A percentile compares a stretch with the other conserved stretches of the same genome.
phyloP scores from a whole-genome alignment of 1,139 yeast species.

The Hyphopichia pseudoburtonii region DNA sequence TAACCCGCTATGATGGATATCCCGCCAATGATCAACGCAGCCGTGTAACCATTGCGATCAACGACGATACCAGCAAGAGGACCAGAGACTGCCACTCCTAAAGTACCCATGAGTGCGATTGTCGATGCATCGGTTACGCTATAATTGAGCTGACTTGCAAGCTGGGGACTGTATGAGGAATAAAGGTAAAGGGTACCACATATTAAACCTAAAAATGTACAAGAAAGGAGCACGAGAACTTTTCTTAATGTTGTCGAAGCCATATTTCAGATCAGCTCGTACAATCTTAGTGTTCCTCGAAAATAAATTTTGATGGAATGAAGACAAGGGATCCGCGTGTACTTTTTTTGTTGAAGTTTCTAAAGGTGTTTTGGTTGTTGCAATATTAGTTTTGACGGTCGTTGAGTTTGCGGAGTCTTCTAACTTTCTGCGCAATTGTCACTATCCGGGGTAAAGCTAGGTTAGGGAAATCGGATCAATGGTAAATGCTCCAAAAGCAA shows the following conservation, averaged over 20 bases:
- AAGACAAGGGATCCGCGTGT: no score
- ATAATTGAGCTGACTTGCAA: constrained; percentile 51
- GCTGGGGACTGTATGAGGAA: constrained; percentile 65
- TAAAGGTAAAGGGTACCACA: constrained; percentile 63
- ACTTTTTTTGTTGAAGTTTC: no score
- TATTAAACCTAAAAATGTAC: constrained; percentile 53
- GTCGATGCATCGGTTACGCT: constrained; percentile 55
- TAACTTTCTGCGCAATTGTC: no score
- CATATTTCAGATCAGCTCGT: no score
- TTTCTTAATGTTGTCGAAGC: constrained; percentile 29
- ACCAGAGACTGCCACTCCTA: constrained; percentile 58
- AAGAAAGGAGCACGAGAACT: constrained; percentile 39
- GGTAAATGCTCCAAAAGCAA: no score
- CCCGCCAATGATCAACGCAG: constrained; percentile 47
- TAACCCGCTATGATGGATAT: constrained; percentile 44
- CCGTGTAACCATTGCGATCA: constrained; percentile 52
- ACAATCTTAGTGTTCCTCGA: no score
- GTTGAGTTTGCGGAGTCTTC: no score
- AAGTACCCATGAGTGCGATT: constrained; percentile 58
- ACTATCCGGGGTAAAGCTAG: no score
- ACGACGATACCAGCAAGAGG: constrained; percentile 60
- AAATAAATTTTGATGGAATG: no score
- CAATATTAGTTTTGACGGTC: no score
- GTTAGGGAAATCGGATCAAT: no score
- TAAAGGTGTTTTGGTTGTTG: no score